Percentiles rank a stretch among this genome's conserved stretches.
Conservation (phyloP, 257 asterid genomes). For the Echium plantagineum region DNA sequence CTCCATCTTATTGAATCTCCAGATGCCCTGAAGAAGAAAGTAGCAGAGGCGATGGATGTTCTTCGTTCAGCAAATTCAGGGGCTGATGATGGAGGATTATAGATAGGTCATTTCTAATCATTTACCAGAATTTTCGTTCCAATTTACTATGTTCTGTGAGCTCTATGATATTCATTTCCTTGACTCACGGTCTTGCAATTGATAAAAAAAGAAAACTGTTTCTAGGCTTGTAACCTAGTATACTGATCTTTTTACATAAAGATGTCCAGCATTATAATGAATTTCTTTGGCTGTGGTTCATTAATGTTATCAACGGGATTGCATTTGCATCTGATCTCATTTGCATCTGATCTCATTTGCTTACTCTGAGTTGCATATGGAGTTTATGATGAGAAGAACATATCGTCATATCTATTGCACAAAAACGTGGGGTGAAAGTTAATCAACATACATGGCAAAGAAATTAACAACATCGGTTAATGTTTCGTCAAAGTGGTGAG, state of each 20-base stretch:
- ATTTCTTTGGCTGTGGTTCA: neutral
- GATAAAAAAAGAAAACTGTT: neutral
- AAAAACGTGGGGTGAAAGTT: neutral
- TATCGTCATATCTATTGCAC: neutral
- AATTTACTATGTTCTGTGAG: neutral
- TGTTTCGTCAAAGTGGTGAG: neutral
- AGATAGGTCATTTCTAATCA: neutral
- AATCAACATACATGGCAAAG: neutral
- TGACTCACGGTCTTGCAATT: neutral
- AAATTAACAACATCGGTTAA: neutral
- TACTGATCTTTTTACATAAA: no score
- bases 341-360: neutral
- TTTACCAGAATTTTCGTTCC: neutral
- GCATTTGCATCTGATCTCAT: neutral
- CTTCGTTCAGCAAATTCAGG: conserved; percentile 33
- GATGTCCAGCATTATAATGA: neutral
- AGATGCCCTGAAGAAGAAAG: conserved; percentile 70
- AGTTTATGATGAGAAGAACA: neutral
- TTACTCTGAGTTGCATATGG: neutral
- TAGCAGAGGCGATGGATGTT: conserved; percentile 67
- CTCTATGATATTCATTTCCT: neutral
- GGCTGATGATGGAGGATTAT: neutral
- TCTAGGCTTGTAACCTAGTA: neutral
- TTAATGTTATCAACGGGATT: neutral
- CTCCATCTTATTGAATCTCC: conserved; percentile 83